Evolutionary conservation across 140 eudicot species (phyloP).

Genomic region (Oenanthe javanica): DNA sequence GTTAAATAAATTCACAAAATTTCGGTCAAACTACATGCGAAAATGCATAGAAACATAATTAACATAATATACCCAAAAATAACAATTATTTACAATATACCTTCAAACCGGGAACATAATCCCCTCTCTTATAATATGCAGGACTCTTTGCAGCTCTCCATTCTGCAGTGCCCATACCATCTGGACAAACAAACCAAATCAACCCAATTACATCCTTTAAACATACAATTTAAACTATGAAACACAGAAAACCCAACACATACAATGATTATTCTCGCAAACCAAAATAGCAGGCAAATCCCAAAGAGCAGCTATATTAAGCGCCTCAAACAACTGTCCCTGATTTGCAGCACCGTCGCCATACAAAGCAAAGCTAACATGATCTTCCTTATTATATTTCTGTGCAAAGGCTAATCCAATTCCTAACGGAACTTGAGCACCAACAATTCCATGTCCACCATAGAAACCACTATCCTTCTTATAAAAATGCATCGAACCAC

Average conservation of each 20-base stretch:
- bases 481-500: conserved; percentile 97
- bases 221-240: neutral
- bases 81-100: conserved; percentile 23
- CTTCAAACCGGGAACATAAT: conserved; percentile 97
- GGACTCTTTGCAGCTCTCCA: conserved; percentile 99
- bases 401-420: conserved; percentile 93
- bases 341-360: conserved; percentile 97
- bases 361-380: conserved; percentile 65
- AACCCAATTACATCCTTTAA: neutral
- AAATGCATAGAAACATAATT: neutral
- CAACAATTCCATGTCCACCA: conserved; percentile 98
- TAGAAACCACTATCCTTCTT: conserved; percentile 70
- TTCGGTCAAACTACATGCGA: neutral
- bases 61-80: neutral
- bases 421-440: conserved; percentile 94
- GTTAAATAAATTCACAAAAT: neutral
- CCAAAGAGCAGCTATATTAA: conserved; percentile 96
- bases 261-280: conserved; percentile 94
- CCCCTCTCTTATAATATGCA: conserved; percentile 93
- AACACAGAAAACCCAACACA: neutral
- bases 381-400: conserved; percentile 78
- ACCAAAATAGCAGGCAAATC: conserved; percentile 90
- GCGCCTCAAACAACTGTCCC: conserved; percentile 88
- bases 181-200: conserved; percentile 31
- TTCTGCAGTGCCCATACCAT: conserved; percentile 98